Evolutionary conservation across 2,329 filamentous ascomycete species (phyloP).

Genomic region (Penicillium thymicola): DNA sequence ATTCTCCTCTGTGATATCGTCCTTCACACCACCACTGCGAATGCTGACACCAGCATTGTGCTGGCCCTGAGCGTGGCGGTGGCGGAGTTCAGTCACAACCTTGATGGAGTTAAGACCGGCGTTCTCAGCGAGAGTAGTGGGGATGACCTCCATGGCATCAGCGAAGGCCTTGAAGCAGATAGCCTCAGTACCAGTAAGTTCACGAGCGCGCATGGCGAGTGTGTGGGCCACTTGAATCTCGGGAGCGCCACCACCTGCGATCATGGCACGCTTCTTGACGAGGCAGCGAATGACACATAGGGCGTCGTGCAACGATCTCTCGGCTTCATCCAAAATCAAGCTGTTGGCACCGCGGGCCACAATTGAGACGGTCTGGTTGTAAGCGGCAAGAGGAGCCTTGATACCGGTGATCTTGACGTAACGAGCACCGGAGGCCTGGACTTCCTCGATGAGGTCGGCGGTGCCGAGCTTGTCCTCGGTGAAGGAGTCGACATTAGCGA

Average conservation of each 20-base stretch:
- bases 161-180: slow-evolving; percentile 99
- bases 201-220: slow-evolving; percentile 76
- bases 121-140: slow-evolving; percentile 94
- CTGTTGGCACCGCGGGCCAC: slow-evolving; percentile 92
- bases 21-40: slow-evolving; percentile 94
- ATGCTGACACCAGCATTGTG: slow-evolving; percentile 96
- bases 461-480: slow-evolving; percentile 96
- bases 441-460: slow-evolving; percentile 91
- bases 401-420: slow-evolving; percentile 95
- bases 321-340: slow-evolving; percentile 93
- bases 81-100: slow-evolving; percentile 92
- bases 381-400: slow-evolving; percentile 60
- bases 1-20: slow-evolving; percentile 94
- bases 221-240: slow-evolving; percentile 94
- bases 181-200: slow-evolving; percentile 83
- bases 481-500: slow-evolving; percentile 97
- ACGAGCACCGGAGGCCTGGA: slow-evolving; percentile 78
- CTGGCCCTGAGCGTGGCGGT: slow-evolving; percentile 92
- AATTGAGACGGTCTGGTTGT: slow-evolving; percentile 81
- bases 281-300: slow-evolving; percentile 96
- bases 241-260: slow-evolving; percentile 91
- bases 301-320: slow-evolving; percentile 93
- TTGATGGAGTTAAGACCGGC: slow-evolving; percentile 98
- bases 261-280: slow-evolving; percentile 99
- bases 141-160: slow-evolving; percentile 94